Conservation (phyloP, 2,329 filamentous ascomycete genomes). For the Pseudogymnoascus sp. region DNA sequence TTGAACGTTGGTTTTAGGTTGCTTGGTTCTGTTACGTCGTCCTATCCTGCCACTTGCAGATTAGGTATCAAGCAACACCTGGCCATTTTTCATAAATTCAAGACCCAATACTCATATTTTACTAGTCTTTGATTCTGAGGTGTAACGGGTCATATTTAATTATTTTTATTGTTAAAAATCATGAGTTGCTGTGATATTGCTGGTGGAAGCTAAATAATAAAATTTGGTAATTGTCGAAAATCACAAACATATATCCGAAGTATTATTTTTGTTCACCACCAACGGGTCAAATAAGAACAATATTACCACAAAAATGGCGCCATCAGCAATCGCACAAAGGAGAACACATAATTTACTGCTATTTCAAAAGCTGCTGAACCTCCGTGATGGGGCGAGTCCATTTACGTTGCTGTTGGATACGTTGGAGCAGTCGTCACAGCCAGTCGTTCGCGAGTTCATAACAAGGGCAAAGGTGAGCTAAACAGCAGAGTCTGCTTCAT, state of each 20-base stretch:
- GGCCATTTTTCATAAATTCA: not conserved
- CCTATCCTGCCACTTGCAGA: not conserved
- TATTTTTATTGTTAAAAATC: not conserved
- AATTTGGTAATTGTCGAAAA: not conserved
- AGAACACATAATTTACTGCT: constrained; percentile 78
- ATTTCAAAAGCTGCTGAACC: constrained; percentile 71
- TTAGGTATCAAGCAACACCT: not conserved
- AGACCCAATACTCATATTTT: not conserved
- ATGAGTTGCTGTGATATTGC: not conserved
- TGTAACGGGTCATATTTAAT: not conserved
- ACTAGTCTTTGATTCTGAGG: not conserved
- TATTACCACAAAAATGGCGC: constrained; percentile 39
- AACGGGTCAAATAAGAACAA: not conserved
- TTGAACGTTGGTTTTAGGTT: not conserved
- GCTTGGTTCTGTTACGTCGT: not conserved
- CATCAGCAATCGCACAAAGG: constrained; percentile 54
- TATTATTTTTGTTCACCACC: not conserved
- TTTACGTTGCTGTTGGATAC: constrained; percentile 81
- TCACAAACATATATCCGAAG: not conserved
- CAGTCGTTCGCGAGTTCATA: constrained; percentile 66
- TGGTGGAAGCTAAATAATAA: not conserved
- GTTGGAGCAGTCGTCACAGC: constrained; percentile 69
- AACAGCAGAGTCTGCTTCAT: not conserved
- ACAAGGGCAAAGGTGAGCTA: constrained; percentile 55
- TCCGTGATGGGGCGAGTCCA: constrained; percentile 72